Evolutionary conservation across 805 yeast species (phyloP).

Genomic region (Kodamaea hsintzibuensis): DNA sequence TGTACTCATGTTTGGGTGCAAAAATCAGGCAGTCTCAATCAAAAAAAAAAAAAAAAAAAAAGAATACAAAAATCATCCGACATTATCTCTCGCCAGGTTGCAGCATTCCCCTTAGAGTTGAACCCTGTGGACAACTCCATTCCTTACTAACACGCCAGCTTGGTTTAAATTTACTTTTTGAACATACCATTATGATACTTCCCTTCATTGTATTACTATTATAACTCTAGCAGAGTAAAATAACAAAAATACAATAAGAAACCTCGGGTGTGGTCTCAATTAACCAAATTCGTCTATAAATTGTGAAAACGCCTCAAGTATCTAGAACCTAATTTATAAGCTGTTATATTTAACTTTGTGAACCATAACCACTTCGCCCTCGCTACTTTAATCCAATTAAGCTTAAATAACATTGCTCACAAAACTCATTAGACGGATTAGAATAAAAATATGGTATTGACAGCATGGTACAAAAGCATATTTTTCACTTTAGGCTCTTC

Average conservation of each 20-base stretch:
- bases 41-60: too few relatives aligned
- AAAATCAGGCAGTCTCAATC: background rate
- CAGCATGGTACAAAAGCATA: background rate
- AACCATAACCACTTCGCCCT: background rate
- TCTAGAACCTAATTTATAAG: background rate
- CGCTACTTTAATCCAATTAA: background rate
- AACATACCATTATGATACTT: background rate
- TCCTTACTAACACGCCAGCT: background rate
- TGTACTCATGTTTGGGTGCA: background rate
- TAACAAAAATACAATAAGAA: too few relatives aligned
- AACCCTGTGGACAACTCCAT: background rate
- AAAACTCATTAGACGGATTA: background rate
- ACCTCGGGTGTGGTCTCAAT: background rate
- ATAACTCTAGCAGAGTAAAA: too few relatives aligned
- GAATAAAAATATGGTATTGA: background rate
- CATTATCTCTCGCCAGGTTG: background rate
- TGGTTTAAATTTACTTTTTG: background rate
- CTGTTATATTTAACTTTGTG: background rate
- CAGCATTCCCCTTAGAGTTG: background rate
- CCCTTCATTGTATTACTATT: background rate
- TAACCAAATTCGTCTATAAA: background rate
- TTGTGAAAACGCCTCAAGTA: background rate
- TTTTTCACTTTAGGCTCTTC: background rate
- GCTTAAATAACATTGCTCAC: background rate
- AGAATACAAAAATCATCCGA: background rate